Evolutionary conservation across 1,284 basidiomycete species (phyloP).

Genomic region (Naganishia liquefaciens): DNA sequence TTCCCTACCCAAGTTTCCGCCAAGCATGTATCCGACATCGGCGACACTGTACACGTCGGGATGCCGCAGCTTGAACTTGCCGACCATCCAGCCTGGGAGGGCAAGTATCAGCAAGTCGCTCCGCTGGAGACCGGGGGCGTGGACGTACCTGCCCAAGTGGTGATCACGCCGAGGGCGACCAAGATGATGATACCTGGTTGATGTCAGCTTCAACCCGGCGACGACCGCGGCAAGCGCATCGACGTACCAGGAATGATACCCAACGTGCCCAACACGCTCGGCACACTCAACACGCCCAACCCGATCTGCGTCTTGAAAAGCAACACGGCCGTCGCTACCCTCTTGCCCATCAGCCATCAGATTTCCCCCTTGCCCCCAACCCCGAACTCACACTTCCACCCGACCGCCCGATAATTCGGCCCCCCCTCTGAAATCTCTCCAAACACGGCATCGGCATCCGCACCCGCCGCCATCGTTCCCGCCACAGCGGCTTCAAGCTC

Average conservation of each 20-base stretch:
- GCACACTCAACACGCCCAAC: slow-evolving; percentile 63
- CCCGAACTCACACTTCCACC: slow-evolving; percentile 29
- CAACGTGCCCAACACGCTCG: slow-evolving; percentile 60
- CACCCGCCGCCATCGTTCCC: slow-evolving; percentile 13
- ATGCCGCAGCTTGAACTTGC: slow-evolving; percentile 63
- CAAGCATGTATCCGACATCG: slow-evolving; percentile 61
- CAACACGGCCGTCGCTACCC: slow-evolving; percentile 49
- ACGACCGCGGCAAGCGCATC: slow-evolving; percentile 52
- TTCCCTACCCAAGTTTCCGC: slow-evolving; percentile 59
- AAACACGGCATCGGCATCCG: slow-evolving; percentile 38
- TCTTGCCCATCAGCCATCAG: not conserved
- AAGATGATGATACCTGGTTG: slow-evolving; percentile 22
- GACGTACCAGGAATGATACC: slow-evolving; percentile 62
- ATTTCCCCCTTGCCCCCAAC: not conserved
- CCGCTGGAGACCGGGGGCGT: slow-evolving; percentile 33
- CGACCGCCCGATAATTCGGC: slow-evolving; percentile 41
- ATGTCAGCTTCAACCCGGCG: not conserved
- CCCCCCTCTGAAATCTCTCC: slow-evolving; percentile 38
- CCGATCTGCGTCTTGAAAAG: slow-evolving; percentile 66
- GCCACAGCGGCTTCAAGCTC: slow-evolving; percentile 19
- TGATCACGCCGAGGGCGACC: slow-evolving; percentile 19
- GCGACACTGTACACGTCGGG: slow-evolving; percentile 63
- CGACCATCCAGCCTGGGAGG: slow-evolving; percentile 58
- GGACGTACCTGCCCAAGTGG: slow-evolving; percentile 23
- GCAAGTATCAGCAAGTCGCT: slow-evolving; percentile 44